Evolutionary conservation across 495 filamentous ascomycete species (phyloP), one percentile per base, ranked within the genome.

Genomic region (Podospora australis): DNA sequence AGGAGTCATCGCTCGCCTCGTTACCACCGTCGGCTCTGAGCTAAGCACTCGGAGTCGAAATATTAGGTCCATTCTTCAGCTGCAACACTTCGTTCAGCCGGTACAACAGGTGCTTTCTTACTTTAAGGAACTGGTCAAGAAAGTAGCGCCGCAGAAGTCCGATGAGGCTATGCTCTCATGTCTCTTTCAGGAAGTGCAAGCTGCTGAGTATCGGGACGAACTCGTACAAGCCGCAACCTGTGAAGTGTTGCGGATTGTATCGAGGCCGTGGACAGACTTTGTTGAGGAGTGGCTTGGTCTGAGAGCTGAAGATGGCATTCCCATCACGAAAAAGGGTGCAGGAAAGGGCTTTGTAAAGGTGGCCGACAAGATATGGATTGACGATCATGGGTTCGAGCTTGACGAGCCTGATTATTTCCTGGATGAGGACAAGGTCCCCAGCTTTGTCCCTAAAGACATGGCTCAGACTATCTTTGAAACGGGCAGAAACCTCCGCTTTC

Each of bases 261-360:
- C 80, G 8, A 55, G 60, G 28, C 84, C 91, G 2, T 96, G 87
- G 83, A 71, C 86, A 29, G 75, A 80, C 14, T 78, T 83, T 41
- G 68, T 86, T 2, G 80, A 86, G 36, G 77, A 81, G 44, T 95
- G 88, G 87, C 75, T 90, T 48, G 90, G 90, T 0, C 70, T 92
- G 8, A 77, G 70, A 44, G 61, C 70, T 6, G 81, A 83, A 46
- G 65, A 70, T 13, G 70, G 74, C 5, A 55, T 76, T 4, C 65
- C 71, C 39, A 35, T 78, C 11, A 62, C 67, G 23, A 74, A 77
- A 22, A 66, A 63, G 9, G 72, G 70, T 0, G 50, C 61, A 0
- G 68, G 71, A 1, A 72, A 70, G 19, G 66, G 64, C 22, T 91
- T 88, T 63, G 78, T 88, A 38, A 75, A 71, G 29, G 66, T 86